phyloP scores from a whole-genome alignment of 306 rosid species.

The Dryas octopetala region DNA sequence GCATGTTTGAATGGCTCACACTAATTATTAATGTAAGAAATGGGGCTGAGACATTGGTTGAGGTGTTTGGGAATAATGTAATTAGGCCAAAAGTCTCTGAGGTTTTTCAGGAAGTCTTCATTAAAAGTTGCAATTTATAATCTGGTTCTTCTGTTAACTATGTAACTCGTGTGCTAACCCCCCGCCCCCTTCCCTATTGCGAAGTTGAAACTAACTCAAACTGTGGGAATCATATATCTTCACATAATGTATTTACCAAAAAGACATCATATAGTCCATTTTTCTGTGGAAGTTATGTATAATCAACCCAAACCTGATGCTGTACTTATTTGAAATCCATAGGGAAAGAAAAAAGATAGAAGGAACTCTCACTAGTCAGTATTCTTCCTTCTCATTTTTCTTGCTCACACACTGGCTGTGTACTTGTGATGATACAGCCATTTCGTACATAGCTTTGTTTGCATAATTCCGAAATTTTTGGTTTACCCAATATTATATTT shows the following conservation, averaged over 20 bases:
- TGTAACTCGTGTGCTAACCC: neutral
- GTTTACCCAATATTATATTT: neutral
- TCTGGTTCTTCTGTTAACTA: neutral
- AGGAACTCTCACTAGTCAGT: neutral
- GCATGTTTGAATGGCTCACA: neutral
- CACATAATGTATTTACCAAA: neutral
- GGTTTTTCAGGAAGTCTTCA: neutral
- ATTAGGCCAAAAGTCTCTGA: neutral
- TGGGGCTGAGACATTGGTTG: neutral
- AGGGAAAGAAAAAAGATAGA: neutral
- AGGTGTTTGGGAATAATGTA: neutral
- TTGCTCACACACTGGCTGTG: neutral
- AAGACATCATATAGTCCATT: neutral
- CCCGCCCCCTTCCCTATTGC: neutral
- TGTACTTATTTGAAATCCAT: neutral
- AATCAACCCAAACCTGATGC: neutral
- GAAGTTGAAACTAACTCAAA: neutral
- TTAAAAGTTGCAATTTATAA: neutral
- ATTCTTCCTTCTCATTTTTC: neutral
- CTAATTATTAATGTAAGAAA: neutral
- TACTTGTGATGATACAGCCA: neutral
- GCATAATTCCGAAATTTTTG: neutral
- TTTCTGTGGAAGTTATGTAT: neutral
- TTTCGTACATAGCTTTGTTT: neutral
- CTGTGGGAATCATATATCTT: neutral